phyloP scores from a whole-genome alignment of 1,284 basidiomycete genomes.

The Heliocybe sulcata region DNA sequence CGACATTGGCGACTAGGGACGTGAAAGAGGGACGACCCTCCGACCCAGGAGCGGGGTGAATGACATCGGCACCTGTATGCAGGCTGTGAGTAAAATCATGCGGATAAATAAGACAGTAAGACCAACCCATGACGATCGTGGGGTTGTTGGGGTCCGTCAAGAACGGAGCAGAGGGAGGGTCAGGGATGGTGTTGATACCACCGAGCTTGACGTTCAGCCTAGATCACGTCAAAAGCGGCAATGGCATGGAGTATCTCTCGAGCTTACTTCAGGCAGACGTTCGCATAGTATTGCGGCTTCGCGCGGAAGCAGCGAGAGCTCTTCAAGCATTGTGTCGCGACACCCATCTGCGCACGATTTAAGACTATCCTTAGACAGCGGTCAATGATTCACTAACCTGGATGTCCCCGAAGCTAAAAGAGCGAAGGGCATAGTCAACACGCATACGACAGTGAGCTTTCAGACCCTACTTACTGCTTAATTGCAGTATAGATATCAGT shows the following conservation, averaged over 20 bases:
- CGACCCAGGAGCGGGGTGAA: constrained; percentile 71
- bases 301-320: constrained; percentile 52
- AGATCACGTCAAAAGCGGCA: neutral
- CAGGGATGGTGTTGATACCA: constrained; percentile 70
- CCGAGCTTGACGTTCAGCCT: constrained; percentile 80
- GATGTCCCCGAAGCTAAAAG: constrained; percentile 60
- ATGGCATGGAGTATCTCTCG: neutral
- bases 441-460: neutral
- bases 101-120: neutral
- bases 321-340: constrained; percentile 72
- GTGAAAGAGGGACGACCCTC: constrained; percentile 71
- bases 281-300: constrained; percentile 69
- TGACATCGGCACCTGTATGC: constrained; percentile 63
- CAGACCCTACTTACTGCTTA: constrained; percentile 54
- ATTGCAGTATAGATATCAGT: constrained; percentile 69
- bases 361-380: neutral
- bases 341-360: constrained; percentile 39
- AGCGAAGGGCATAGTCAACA: constrained; percentile 2
- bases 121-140: constrained; percentile 69
- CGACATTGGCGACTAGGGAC: constrained; percentile 67
- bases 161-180: constrained; percentile 48
- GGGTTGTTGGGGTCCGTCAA: constrained; percentile 64
- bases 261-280: constrained; percentile 70
- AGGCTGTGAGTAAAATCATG: neutral
- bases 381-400: constrained; percentile 30